Evolutionary conservation across 768 basidiomycete species (phyloP).

Genomic region (Trametes cinnabarina): DNA sequence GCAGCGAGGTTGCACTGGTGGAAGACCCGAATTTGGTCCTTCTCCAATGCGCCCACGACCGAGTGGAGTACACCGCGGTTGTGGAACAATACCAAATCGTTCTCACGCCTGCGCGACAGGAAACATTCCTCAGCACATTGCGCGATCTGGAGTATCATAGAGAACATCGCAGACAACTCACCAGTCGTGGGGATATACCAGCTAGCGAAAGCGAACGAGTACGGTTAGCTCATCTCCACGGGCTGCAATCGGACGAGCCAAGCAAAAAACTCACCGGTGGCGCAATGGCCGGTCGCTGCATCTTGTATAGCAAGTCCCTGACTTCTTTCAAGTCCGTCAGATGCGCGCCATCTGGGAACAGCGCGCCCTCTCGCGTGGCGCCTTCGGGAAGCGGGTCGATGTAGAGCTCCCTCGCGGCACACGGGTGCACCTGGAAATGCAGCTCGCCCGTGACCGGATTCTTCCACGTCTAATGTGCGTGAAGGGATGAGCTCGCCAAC

Average conservation of each 20-base stretch:
- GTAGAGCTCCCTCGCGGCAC: conserved; percentile 62
- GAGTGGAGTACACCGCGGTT: conserved; percentile 81
- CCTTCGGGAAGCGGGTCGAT: conserved; percentile 71
- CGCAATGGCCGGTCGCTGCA: conserved; percentile 88
- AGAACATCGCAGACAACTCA: conserved; percentile 14
- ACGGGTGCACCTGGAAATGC: conserved; percentile 90
- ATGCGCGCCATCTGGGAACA: conserved; percentile 82
- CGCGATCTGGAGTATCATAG: conserved; percentile 4
- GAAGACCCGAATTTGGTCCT: conserved; percentile 69
- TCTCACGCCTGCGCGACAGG: conserved; percentile 42
- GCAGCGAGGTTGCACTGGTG: conserved; percentile 90
- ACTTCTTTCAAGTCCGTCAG: conserved; percentile 72
- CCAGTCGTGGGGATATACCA: conserved; percentile 92
- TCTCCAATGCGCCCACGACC: conserved; percentile 72
- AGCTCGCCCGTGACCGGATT: conserved; percentile 81
- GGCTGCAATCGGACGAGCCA: neutral
- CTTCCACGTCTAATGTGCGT: conserved; percentile 17
- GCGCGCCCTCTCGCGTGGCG: conserved; percentile 54
- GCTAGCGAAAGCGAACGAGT: conserved; percentile 33
- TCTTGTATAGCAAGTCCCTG: conserved; percentile 72
- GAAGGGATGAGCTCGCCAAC: neutral
- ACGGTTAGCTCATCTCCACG: conserved; percentile 4
- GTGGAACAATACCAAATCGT: conserved; percentile 82
- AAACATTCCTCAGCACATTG: neutral
- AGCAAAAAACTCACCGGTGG: conserved; percentile 51